Percentiles rank a stretch among this genome's conserved stretches.
Conservation (phyloP, 2,329 filamentous ascomycete genomes). For the Stemphylium vesicarium region DNA sequence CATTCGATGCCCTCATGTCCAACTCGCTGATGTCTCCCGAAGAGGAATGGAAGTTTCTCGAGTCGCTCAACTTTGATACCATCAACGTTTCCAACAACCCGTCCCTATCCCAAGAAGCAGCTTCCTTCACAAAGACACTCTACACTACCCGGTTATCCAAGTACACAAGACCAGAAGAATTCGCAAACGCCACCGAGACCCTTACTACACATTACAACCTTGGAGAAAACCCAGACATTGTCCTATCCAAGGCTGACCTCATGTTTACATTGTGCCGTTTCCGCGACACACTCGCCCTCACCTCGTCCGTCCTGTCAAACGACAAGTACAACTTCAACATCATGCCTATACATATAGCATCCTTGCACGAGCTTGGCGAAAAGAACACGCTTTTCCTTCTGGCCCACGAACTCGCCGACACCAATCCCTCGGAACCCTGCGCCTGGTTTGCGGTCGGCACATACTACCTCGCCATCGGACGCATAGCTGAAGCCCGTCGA, state of each 20-base stretch:
- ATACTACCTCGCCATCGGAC: slow-evolving; percentile 89
- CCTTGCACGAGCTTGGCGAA: slow-evolving; percentile 83
- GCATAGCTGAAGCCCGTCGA: slow-evolving; percentile 88
- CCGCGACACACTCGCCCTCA: slow-evolving; percentile 82
- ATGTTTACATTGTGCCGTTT: slow-evolving; percentile 95
- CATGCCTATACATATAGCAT: slow-evolving; percentile 90
- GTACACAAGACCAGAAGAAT: slow-evolving; percentile 84
- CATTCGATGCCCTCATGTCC: slow-evolving; percentile 96
- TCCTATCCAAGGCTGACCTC: slow-evolving; percentile 87
- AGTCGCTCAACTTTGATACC: slow-evolving; percentile 87
- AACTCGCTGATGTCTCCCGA: slow-evolving; percentile 89
- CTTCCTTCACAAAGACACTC: slow-evolving; percentile 92
- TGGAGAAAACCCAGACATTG: slow-evolving; percentile 82
- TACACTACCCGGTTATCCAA: slow-evolving; percentile 96
- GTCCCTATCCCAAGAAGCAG: slow-evolving; percentile 79
- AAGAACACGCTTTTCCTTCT: slow-evolving; percentile 91
- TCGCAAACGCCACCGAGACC: slow-evolving; percentile 85
- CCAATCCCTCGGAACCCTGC: slow-evolving; percentile 86
- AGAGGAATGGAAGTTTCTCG: slow-evolving; percentile 88
- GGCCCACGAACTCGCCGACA: slow-evolving; percentile 89
- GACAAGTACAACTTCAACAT: slow-evolving; percentile 90
- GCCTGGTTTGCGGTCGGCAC: slow-evolving; percentile 94
- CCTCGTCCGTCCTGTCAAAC: slow-evolving; percentile 77
- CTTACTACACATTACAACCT: slow-evolving; percentile 94
- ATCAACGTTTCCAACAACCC: slow-evolving; percentile 71